Evolutionary conservation across 2,329 filamentous ascomycete species (phyloP), one percentile per base, ranked within the genome.

Genomic region (Ophiostoma sp.): DNA sequence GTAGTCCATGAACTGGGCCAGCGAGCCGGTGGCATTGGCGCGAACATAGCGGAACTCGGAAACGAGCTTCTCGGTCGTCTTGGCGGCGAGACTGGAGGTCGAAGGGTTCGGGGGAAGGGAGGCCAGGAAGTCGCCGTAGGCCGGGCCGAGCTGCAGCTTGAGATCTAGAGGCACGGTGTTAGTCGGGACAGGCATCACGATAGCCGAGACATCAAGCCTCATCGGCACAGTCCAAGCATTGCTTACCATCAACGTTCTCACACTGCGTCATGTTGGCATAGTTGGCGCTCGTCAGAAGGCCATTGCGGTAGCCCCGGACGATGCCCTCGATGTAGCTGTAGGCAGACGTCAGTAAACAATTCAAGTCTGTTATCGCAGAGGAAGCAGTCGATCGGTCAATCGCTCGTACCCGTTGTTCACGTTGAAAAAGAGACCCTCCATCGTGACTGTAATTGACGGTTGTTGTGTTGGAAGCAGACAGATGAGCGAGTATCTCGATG

Each of bases 261-360:
- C 94, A 98, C 86, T 98, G 94, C 73, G 91, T 96, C 81, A 98
- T 82, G 84, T 98, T 99, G 83, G 86, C 89, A 83, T 99, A 99
- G 83, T 94, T 96, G 79, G 92, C 86, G 80, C 90, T 83, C 70
- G 91, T 98, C 78, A 99, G 87, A 74, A 99, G 90, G 77, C 90
- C 87, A 82, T 98, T 99, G 79, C 94, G 90, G 83, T 98, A 99
- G 74, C 95, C 95, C 77, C 95, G 92, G 77, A 98, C 93, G 79
- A 99, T 94, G 80, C 95, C 95, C 83, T 99, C 95, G 79, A 98
- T 89, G 82, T 96, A 98, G 82, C 94, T 96, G n/a, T 31, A 31
- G 70, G 15, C 69, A 15, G 13, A 57, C 3, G 41, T 67, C 62
- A 71, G 71, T 67, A 31, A 65, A 11, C 33, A 57, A 57, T 57